These are phyloP conservation scores for Quercus bicolor DNA, from an alignment of 306 rosid genomes.

Conservation along the genomic window DNA sequence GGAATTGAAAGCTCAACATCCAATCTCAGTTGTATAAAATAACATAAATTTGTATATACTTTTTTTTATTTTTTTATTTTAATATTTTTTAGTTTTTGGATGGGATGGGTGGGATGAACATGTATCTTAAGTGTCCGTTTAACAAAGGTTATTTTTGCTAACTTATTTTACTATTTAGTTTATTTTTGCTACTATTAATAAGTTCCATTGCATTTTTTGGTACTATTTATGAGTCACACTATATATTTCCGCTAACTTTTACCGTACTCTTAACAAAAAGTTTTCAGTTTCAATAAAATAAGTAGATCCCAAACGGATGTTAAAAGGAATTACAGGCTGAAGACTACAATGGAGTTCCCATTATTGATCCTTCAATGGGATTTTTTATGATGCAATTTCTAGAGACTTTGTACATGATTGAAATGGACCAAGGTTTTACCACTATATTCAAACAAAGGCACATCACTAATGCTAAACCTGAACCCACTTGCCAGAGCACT, in stretches of 20 bases:
- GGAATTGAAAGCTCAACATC: not conserved
- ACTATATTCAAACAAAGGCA: not conserved
- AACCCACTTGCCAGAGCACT: not conserved
- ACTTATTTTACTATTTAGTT: too few species aligned
- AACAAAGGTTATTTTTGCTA: too few species aligned
- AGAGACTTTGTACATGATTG: not conserved
- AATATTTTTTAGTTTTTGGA: not conserved
- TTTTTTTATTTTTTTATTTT: not conserved
- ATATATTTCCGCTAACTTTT: too few species aligned
- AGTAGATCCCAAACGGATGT: too few species aligned
- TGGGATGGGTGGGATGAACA: not conserved
- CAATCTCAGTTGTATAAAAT: not conserved
- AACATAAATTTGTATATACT: not conserved
- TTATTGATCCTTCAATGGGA: not conserved
- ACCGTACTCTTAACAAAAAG: too few species aligned
- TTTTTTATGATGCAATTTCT: not conserved
- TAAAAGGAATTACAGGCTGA: not conserved
- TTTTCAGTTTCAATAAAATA: too few species aligned
- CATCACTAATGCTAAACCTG: not conserved
- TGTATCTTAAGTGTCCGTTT: too few species aligned
- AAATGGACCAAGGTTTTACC: not conserved
- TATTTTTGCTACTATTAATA: too few species aligned
- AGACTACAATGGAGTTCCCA: not conserved
- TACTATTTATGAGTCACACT: too few species aligned
- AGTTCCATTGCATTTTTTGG: too few species aligned